A percentile compares a stretch with the other conserved stretches of the same genome.
These are phyloP conservation scores for Fusarium dlaminii DNA, from an alignment of 2,329 filamentous ascomycete species.

Conservation along the genomic window DNA sequence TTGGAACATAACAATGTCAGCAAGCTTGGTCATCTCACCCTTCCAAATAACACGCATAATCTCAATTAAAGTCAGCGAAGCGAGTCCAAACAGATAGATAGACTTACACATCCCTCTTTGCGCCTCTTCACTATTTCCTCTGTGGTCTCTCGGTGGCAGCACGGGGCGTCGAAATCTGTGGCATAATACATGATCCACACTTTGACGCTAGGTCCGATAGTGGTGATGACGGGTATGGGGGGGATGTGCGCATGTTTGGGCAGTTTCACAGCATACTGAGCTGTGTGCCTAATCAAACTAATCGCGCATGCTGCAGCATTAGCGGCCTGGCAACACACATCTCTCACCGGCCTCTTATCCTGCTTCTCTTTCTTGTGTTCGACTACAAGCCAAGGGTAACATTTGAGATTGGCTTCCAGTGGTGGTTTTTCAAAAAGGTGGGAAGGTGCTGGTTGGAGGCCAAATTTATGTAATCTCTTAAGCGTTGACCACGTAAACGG, in stretches of 20 bases:
- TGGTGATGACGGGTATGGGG: constrained; percentile 27
- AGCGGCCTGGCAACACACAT: constrained; percentile 23
- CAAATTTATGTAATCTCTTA: neutral
- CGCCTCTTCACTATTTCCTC: neutral
- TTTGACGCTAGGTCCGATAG: constrained; percentile 25
- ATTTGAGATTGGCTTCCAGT: constrained; percentile 14
- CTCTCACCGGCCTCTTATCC: neutral
- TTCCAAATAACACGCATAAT: constrained; percentile 33
- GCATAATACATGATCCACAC: constrained; percentile 36
- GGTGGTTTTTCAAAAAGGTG: neutral
- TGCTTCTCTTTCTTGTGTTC: constrained; percentile 28
- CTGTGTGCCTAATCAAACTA: constrained; percentile 1
- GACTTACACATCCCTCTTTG: constrained; percentile 18
- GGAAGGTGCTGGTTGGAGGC: constrained; percentile 8
- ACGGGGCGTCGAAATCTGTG: constrained; percentile 10
- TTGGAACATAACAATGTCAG: constrained; percentile 19
- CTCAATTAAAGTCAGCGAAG: neutral
- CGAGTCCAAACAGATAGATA: neutral
- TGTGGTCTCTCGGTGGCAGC: neutral
- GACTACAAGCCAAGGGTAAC: constrained; percentile 36
- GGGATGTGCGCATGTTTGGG: constrained; percentile 18
- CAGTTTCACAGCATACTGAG: constrained; percentile 15
- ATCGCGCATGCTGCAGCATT: constrained; percentile 33
- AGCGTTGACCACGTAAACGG: constrained; percentile 27
- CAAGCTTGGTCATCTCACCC: constrained; percentile 23